phyloP scores from a whole-genome alignment of 768 basidiomycete genomes.

The Podaxis sp. region DNA sequence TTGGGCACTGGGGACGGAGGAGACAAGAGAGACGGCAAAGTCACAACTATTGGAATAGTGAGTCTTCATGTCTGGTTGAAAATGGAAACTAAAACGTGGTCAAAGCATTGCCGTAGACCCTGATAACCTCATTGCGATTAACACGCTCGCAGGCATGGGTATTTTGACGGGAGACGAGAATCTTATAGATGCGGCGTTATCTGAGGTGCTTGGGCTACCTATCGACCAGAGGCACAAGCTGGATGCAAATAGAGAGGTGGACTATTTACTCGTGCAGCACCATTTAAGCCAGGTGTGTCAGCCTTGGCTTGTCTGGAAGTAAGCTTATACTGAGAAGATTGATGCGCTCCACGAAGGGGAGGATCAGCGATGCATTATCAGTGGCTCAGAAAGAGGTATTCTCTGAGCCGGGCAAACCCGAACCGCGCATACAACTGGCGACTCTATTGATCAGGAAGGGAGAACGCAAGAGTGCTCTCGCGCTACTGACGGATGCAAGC shows the following conservation, averaged over 20 bases:
- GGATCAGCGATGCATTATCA: conserved; percentile 42
- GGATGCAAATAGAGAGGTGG: conserved; percentile 68
- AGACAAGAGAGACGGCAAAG: conserved; percentile 75
- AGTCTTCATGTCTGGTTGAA: conserved; percentile 16
- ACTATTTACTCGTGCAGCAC: conserved; percentile 69
- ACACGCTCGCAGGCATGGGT: conserved; percentile 85
- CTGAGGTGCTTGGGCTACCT: conserved; percentile 71
- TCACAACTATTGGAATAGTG: conserved; percentile 79
- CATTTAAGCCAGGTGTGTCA: conserved; percentile 63
- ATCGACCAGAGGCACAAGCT: conserved; percentile 58
- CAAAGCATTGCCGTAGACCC: conserved; percentile 71
- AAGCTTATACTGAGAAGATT: not conserved
- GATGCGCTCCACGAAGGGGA: conserved; percentile 32
- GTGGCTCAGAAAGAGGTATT: conserved; percentile 55
- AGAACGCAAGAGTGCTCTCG: conserved; percentile 36
- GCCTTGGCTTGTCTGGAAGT: not conserved
- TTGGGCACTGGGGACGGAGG: conserved; percentile 78
- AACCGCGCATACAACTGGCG: conserved; percentile 51
- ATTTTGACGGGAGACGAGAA: conserved; percentile 73
- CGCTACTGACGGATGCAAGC: conserved; percentile 35
- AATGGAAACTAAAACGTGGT: not conserved
- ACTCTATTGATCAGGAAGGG: conserved; percentile 47
- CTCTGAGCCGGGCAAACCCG: conserved; percentile 46
- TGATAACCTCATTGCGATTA: conserved; percentile 78
- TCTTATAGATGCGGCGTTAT: conserved; percentile 81